phyloP scores from a whole-genome alignment of 208 protist species.

The Trichomonas vaginalis region DNA sequence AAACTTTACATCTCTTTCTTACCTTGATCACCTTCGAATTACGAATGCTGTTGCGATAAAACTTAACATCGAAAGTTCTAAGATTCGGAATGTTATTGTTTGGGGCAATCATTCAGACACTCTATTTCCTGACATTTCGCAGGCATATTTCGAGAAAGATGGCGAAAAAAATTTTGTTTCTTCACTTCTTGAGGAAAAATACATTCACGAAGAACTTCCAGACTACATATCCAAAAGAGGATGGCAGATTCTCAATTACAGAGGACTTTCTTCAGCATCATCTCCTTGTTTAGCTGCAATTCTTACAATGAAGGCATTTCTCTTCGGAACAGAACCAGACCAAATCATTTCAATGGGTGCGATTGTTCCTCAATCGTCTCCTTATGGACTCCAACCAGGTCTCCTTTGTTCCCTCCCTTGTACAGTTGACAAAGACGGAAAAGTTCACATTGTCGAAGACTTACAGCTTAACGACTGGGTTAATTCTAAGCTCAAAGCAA shows the following conservation, averaged over 20 bases:
- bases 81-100: background rate
- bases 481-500: background rate
- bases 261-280: slow-evolving; percentile 61
- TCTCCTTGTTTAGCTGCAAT: slow-evolving; percentile 63
- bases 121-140: background rate
- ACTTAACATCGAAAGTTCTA: background rate
- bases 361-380: background rate
- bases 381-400: background rate
- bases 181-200: background rate
- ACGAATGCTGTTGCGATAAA: background rate
- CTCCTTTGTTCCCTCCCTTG: background rate
- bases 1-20: background rate
- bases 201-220: background rate
- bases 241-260: slow-evolving; percentile 55
- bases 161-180: background rate
- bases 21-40: background rate
- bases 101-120: background rate
- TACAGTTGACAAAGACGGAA: background rate
- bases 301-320: slow-evolving; percentile 50
- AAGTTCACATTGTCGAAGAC: background rate
- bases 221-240: background rate
- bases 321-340: slow-evolving; percentile 39
- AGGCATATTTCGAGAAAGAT: slow-evolving; percentile 34
- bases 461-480: background rate
- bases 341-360: slow-evolving; percentile 66